phyloP scores from a whole-genome alignment of 2,329 filamentous ascomycete genomes.

The Cryphonectria nitschkei region DNA sequence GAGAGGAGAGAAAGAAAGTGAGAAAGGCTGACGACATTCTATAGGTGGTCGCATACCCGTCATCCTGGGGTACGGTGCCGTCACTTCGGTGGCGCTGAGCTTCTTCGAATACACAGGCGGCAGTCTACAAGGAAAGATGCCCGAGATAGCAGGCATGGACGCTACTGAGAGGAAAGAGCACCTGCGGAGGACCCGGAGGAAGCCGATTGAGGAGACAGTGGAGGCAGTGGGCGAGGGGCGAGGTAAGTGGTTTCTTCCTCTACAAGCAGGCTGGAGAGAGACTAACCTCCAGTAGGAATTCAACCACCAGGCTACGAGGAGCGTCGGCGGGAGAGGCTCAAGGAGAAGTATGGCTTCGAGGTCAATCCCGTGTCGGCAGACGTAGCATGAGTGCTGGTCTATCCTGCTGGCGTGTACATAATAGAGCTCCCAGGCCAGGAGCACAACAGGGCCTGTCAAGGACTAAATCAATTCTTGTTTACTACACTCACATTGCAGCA shows the following conservation, averaged over 20 bases:
- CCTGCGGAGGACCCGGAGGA: constrained; percentile 72
- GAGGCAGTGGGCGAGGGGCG: constrained; percentile 83
- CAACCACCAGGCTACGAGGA: constrained; percentile 82
- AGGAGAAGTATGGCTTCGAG: constrained; percentile 87
- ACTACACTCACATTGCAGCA: background rate
- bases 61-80: constrained; percentile 67
- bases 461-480: constrained; percentile 15
- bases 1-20: constrained; percentile 13
- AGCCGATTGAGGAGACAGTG: constrained; percentile 78
- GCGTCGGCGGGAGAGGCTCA: constrained; percentile 77
- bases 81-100: constrained; percentile 60
- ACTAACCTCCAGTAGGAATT: constrained; percentile 63
- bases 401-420: constrained; percentile 29
- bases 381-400: constrained; percentile 29
- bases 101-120: constrained; percentile 72
- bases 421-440: constrained; percentile 17
- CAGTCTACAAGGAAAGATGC: constrained; percentile 55
- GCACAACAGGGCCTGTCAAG: constrained; percentile 6
- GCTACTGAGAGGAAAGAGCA: constrained; percentile 79
- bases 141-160: constrained; percentile 67
- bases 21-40: constrained; percentile 17
- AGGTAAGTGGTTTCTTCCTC: constrained; percentile 57
- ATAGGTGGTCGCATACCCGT: constrained; percentile 69
- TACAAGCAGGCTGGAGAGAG: constrained; percentile 4
- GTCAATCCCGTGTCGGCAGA: constrained; percentile 68